Evolutionary conservation across 2,329 filamentous ascomycete genomes (phyloP), one percentile per base, ranked within the genome.

Genomic region (Plenodomus biglobosus): DNA sequence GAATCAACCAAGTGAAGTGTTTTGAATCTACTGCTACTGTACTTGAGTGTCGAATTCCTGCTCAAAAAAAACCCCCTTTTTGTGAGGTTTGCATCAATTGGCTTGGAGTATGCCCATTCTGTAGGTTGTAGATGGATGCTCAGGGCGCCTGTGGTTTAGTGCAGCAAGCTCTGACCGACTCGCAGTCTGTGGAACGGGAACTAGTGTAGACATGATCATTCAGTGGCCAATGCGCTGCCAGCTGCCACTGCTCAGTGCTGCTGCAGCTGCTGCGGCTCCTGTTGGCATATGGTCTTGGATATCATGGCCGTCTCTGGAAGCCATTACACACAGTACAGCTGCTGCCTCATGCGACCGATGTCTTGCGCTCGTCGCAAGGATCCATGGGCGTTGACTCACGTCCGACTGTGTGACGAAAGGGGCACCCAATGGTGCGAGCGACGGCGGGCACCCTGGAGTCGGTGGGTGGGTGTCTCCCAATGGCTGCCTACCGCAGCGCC

Each of bases 181-280:
- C 10, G 22, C 22, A 24, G 22, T 24, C 22, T 24, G 22, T 24
- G 22, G 22, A 24, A 10, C 22, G 22, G 22, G 22, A 24, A 24
- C 22, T 24, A 24, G 54, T 55, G 52, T 48, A 48, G 52, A 44
- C 50, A n/a, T n/a, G n/a, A n/a, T n/a, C n/a, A n/a, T n/a, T n/a
- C 53, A 67, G 65, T 59, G 64, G 62, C 50, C 56, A 53, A 48
- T 42, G 55, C 17, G 40, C 39, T 57, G 44, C 52, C 46, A 57
- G 61, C 53, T 59, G 57, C 58, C 50, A 50, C 46, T 40, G 40
- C n/a, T n/a, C n/a, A 34, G 41, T 15, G 37, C 38, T 39, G 38
- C 35, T 36, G 32, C 32, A 6, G 32, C 6, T 36, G 32, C 32
- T 36, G 32, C 6, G 7, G 32, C 32, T 36, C 32, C 32, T 36